phyloP scores from a whole-genome alignment of 768 basidiomycete species.

The Suillus sp. region DNA sequence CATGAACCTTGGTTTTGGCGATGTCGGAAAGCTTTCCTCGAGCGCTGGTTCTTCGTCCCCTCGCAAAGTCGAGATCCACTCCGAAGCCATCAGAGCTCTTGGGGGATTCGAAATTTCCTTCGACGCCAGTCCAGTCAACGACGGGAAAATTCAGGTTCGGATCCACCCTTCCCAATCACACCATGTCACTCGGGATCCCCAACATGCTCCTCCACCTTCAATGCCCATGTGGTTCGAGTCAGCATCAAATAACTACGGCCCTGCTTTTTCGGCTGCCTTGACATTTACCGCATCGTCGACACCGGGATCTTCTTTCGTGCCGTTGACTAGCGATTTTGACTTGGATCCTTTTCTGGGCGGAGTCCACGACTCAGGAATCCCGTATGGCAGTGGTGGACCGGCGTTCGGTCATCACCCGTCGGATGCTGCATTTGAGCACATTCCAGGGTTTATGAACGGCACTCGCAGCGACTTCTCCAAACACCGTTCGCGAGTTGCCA shows the following conservation, averaged over 20 bases:
- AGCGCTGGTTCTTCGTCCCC: constrained; percentile 35
- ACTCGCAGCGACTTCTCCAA: constrained; percentile 26
- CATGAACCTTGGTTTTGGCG: constrained; percentile 52
- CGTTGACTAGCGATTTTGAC: constrained; percentile 17
- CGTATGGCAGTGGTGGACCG: constrained; percentile 26
- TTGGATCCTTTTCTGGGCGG: constrained; percentile 15
- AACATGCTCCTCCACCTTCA: constrained; percentile 16
- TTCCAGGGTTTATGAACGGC: constrained; percentile 31
- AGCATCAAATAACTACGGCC: constrained; percentile 14
- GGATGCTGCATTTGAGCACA: constrained; percentile 33
- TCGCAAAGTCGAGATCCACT: constrained; percentile 56
- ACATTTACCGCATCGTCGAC: constrained; percentile 36
- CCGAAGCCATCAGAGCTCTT: constrained; percentile 46
- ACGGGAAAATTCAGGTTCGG: constrained; percentile 73
- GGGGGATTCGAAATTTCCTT: constrained; percentile 73
- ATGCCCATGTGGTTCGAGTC: constrained; percentile 31
- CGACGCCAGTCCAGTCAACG: constrained; percentile 61
- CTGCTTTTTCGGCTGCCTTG: constrained; percentile 20
- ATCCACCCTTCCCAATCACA: constrained; percentile 61
- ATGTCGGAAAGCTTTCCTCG: constrained; percentile 36
- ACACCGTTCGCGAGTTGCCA: constrained; percentile 64
- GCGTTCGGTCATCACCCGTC: constrained; percentile 32
- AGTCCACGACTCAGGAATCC: constrained; percentile 27
- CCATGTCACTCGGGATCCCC: constrained; percentile 18
- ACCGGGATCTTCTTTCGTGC: constrained; percentile 38